Evolutionary conservation across 2,329 filamentous ascomycete genomes (phyloP).

Genomic region (Phialophora chinensis): DNA sequence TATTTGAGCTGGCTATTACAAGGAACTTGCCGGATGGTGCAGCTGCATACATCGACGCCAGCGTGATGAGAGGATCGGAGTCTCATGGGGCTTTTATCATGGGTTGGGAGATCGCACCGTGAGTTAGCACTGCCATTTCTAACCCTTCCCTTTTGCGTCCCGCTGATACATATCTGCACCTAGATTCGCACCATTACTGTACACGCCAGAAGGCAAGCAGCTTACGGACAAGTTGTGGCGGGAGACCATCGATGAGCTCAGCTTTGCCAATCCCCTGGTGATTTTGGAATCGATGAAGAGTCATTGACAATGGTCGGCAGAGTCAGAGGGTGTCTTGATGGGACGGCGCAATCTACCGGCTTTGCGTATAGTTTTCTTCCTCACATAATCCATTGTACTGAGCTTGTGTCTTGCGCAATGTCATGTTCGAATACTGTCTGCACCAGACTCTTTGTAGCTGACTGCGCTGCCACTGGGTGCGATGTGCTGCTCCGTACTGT

Average conservation of each 20-base stretch:
- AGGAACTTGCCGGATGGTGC: constrained; percentile 51
- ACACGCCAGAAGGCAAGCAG: constrained; percentile 43
- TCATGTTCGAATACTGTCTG: no score
- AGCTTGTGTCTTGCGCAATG: not conserved
- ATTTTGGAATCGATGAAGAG: constrained; percentile 21
- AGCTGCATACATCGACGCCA: constrained; percentile 57
- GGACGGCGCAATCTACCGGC: not conserved
- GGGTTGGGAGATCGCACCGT: constrained; percentile 56
- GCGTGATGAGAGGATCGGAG: constrained; percentile 54
- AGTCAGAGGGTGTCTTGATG: not conserved
- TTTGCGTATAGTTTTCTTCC: no score
- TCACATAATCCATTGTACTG: no score
- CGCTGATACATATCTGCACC: constrained; percentile 33
- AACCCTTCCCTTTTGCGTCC: constrained; percentile 39
- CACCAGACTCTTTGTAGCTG: no score
- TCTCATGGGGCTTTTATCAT: constrained; percentile 60
- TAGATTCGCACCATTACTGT: constrained; percentile 43
- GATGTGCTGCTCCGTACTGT: no score
- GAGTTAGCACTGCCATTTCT: constrained; percentile 41
- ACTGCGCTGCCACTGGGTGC: no score
- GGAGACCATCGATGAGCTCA: constrained; percentile 38
- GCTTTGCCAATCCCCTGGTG: constrained; percentile 35
- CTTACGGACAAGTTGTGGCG: constrained; percentile 49
- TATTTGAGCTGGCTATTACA: constrained; percentile 41
- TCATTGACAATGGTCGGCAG: not conserved